Base-by-base conservation (phyloP, 371 early-diverging fungal species). In the Synchytrium microbalum region DNA sequence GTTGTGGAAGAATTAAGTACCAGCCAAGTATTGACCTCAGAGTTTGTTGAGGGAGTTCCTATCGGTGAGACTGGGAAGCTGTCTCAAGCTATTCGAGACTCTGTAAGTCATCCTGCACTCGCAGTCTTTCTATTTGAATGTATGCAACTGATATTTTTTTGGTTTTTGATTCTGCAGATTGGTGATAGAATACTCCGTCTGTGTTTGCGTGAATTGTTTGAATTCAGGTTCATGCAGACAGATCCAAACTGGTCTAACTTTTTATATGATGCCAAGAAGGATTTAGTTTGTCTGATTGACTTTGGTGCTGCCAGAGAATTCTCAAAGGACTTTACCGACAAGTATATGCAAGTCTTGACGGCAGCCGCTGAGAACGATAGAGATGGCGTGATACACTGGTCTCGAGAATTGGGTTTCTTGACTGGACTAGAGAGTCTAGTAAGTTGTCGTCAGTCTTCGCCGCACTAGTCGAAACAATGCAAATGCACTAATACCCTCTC, bases 241-340 rank as follows among this genome's bases (percentile, higher is more conserved):
- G 98, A 98, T 70, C 98, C 98, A 2, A 98, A 98, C 71, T 98
- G 96, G 96, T 84, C 92, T 61, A 98, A 98, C 73, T 98, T 98
- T 69, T 77, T 98, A 65, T 98, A 92, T 70, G 85, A 92, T 68
- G 72, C 69, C 16, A 46, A 51, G 3, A 79, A 79, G 19, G 75
- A 78, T 31, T 88, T 79, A 77, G 79, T 96, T 56, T 86, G 88
- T 28, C 68, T 98, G 67, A 70, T 98, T 27, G 98, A 98, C 71
- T 98, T 98, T 80, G 98, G 98, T 16, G 92, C 96, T 0, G 88
- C 91, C 27, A 84, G 95, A n/a, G 87, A 83, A 59, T 96, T 90
- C 68, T 79, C 82, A 14, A 70, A 80, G 27, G 66, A 74, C 32
- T 98, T 98, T 67, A 73, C 90, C 53, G 78, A 85, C 13, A 63